Percentiles rank a stretch among this genome's conserved stretches.
Conservation (phyloP, 2,329 filamentous ascomycete genomes). For the Ascochyta koolunga region DNA sequence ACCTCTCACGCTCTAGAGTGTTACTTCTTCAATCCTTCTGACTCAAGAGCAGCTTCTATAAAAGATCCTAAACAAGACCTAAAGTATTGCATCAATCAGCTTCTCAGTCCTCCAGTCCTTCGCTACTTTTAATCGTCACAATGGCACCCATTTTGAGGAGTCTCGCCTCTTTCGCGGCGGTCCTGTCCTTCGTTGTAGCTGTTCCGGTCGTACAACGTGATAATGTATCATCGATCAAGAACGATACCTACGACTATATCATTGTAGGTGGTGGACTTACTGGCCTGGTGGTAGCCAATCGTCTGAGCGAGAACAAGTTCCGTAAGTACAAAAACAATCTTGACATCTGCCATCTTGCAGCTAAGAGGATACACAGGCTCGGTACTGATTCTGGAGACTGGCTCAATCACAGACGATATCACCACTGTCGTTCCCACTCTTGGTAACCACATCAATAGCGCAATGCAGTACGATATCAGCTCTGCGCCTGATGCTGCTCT, state of each 20-base stretch:
- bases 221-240: neutral
- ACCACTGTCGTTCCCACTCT: constrained; percentile 30
- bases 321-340: too few species aligned
- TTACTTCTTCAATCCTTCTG: neutral
- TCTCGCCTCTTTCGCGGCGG: constrained; percentile 2
- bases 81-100: neutral
- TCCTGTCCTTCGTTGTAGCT: constrained; percentile 1
- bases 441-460: constrained; percentile 29
- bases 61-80: neutral
- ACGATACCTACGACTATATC: constrained; percentile 39
- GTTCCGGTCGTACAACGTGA: neutral
- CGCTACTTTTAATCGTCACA: neutral
- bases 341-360: neutral
- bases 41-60: constrained; percentile 4
- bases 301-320: constrained; percentile 35
- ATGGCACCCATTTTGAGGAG: constrained; percentile 10
- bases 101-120: neutral
- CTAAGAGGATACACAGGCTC: constrained; percentile 25
- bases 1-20: constrained; percentile 3
- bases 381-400: constrained; percentile 38
- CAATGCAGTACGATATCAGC: constrained; percentile 32
- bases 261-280: constrained; percentile 41
- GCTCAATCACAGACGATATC: constrained; percentile 29
- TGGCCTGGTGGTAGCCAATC: constrained; percentile 39
- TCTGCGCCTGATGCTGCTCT: constrained; percentile 28